Conservation (phyloP, 257 asterid genomes). For the Rehmannia glutinosa region DNA sequence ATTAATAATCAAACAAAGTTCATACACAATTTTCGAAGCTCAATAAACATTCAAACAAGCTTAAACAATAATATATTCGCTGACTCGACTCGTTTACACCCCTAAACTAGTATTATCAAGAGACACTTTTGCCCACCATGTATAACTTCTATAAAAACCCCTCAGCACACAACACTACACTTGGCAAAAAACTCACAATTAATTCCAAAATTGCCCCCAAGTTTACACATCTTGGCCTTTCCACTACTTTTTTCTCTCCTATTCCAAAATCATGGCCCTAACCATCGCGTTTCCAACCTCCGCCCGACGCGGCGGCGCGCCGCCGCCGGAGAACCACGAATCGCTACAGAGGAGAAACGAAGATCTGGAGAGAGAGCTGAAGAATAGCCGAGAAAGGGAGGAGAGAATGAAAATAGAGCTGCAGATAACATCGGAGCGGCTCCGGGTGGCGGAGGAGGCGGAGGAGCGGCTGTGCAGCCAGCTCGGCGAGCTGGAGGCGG, state of each 20-base stretch:
- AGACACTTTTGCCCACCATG: neutral
- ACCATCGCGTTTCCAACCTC: slow-evolving; percentile 16
- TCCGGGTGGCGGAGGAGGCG: slow-evolving; percentile 80
- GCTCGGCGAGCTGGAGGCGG: slow-evolving; percentile 83
- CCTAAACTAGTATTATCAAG: too few relatives aligned
- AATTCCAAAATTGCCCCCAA: too few relatives aligned
- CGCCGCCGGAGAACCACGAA: slow-evolving; percentile 10
- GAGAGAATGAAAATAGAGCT: slow-evolving; percentile 48
- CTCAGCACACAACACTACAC: too few relatives aligned
- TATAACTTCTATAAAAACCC: too few relatives aligned
- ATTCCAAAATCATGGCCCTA: slow-evolving; percentile 27
- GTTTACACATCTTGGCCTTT: too few relatives aligned
- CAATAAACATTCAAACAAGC: too few relatives aligned
- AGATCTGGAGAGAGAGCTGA: slow-evolving; percentile 60
- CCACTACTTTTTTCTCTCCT: neutral
- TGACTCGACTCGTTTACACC: too few relatives aligned
- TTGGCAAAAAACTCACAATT: too few relatives aligned
- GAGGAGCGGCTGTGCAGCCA: slow-evolving; percentile 78
- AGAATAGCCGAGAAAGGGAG: slow-evolving; percentile 51
- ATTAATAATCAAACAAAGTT: too few relatives aligned
- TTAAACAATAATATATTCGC: too few relatives aligned
- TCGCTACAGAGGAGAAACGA: slow-evolving; percentile 47
- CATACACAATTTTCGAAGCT: too few relatives aligned
- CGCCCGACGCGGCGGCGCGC: neutral
- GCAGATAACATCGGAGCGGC: slow-evolving; percentile 31